These are phyloP conservation scores for Wickerhamiella vanderwaltii DNA, from an alignment of 805 yeast species.

Conservation along the genomic window DNA sequence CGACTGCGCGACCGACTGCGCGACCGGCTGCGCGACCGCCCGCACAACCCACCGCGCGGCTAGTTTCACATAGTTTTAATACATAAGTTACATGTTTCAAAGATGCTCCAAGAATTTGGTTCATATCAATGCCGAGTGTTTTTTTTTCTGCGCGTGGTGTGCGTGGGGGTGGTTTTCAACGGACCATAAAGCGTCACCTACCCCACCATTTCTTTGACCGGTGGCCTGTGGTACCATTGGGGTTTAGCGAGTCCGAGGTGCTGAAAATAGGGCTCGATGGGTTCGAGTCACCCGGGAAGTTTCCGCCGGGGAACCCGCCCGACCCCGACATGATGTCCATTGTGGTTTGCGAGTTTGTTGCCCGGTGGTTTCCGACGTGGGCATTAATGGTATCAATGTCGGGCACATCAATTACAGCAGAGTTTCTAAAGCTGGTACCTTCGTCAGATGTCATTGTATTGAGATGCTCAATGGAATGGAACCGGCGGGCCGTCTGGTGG, in stretches of 20 bases:
- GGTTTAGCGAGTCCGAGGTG: conserved; percentile 3
- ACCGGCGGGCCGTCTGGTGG: conserved; percentile 6
- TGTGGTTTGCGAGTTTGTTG: conserved; percentile 9
- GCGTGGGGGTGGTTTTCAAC: too few relatives aligned
- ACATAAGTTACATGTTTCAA: too few relatives aligned
- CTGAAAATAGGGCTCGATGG: conserved; percentile 3
- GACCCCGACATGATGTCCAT: conserved; percentile 3
- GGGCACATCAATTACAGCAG: conserved; percentile 10
- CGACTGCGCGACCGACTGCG: conserved; percentile 1
- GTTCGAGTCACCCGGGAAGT: conserved; percentile 1
- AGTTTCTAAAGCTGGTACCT: conserved; percentile 13
- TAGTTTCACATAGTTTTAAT: too few relatives aligned
- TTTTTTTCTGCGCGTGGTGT: too few relatives aligned
- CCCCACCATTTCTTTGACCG: conserved; percentile 9
- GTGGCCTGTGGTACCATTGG: conserved; percentile 1
- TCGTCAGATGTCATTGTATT: conserved; percentile 2
- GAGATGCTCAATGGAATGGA: conserved; percentile 4
- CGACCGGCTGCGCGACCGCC: not conserved
- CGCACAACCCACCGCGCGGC: not conserved
- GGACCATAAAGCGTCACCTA: not conserved
- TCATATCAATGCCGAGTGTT: too few relatives aligned
- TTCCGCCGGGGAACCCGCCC: conserved; percentile 7
- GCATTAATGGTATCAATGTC: conserved; percentile 3
- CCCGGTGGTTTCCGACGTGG: conserved; percentile 6
- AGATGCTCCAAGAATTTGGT: too few relatives aligned